A percentile compares a stretch with the other conserved stretches of the same genome.
Conservation (phyloP, 495 filamentous ascomycete species). For the Opeltia flavorubescens region DNA sequence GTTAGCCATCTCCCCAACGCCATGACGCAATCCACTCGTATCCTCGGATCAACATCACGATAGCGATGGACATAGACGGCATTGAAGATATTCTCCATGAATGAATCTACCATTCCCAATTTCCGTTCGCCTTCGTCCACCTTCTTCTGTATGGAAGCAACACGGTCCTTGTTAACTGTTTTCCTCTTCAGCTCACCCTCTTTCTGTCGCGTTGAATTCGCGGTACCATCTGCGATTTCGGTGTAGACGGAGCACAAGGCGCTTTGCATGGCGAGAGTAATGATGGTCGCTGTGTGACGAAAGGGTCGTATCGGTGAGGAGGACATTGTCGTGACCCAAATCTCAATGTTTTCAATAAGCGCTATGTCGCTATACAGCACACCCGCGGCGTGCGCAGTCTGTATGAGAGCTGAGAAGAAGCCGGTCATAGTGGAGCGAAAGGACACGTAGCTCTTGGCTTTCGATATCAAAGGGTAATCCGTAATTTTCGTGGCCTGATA, state of each 20-base stretch:
- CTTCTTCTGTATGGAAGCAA: slow-evolving; percentile 51
- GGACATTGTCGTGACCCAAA: slow-evolving; percentile 79
- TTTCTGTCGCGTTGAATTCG: slow-evolving; percentile 62
- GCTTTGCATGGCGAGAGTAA: slow-evolving; percentile 59
- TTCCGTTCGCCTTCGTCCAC: slow-evolving; percentile 52
- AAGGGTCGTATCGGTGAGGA: slow-evolving; percentile 74
- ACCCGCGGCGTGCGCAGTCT: slow-evolving; percentile 57
- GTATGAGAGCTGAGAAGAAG: slow-evolving; percentile 63
- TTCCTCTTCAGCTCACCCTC: slow-evolving; percentile 71
- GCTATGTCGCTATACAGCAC: slow-evolving; percentile 58
- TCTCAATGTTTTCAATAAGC: slow-evolving; percentile 69
- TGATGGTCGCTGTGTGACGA: slow-evolving; percentile 78
- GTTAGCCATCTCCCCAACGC: slow-evolving; percentile 80
- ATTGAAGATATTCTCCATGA: slow-evolving; percentile 71
- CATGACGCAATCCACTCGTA: slow-evolving; percentile 70
- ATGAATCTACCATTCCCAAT: slow-evolving; percentile 45
- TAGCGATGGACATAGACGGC: slow-evolving; percentile 89
- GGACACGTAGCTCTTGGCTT: slow-evolving; percentile 49
- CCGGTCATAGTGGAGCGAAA: slow-evolving; percentile 64
- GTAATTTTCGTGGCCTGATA: slow-evolving; percentile 65
- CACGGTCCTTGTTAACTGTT: slow-evolving; percentile 56
- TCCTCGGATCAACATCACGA: slow-evolving; percentile 78
- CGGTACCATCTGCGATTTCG: slow-evolving; percentile 50
- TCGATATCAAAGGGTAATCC: slow-evolving; percentile 88
- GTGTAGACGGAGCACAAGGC: slow-evolving; percentile 50